Conservation (phyloP, 108 stramenopile genomes). For the Fragilaria crotonensis region DNA sequence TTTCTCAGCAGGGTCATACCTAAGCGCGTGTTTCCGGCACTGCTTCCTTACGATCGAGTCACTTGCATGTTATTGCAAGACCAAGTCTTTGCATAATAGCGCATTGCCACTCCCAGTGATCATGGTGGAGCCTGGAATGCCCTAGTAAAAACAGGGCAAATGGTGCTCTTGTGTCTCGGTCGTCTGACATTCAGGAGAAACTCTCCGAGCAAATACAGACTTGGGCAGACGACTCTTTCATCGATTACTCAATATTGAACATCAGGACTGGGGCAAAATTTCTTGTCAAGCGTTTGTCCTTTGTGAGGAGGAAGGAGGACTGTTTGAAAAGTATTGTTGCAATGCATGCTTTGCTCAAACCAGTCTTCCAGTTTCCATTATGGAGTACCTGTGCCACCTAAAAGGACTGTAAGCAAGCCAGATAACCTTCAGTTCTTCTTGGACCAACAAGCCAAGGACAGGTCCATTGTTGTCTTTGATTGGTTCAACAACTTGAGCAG, state of each 20-base stretch:
- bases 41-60: not conserved
- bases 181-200: not conserved
- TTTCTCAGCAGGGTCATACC: not conserved
- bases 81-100: not conserved
- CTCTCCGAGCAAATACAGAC: not conserved
- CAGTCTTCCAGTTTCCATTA: no score
- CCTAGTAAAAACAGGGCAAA: not conserved
- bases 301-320: not conserved
- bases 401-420: no score
- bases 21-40: not conserved
- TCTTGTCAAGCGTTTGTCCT: not conserved
- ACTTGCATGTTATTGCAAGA: not conserved
- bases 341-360: no score
- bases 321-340: no score
- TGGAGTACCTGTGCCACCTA: no score
- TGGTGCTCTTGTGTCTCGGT: not conserved
- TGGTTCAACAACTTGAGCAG: no score
- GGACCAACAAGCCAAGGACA: no score
- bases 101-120: not conserved
- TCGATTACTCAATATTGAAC: not conserved
- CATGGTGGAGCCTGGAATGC: not conserved
- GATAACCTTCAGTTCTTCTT: no score
- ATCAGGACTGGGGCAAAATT: not conserved
- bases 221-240: not conserved
- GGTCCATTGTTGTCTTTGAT: no score